Conservation (phyloP, 2,329 filamentous ascomycete species). For the Microdochium trichocladiopsis region DNA sequence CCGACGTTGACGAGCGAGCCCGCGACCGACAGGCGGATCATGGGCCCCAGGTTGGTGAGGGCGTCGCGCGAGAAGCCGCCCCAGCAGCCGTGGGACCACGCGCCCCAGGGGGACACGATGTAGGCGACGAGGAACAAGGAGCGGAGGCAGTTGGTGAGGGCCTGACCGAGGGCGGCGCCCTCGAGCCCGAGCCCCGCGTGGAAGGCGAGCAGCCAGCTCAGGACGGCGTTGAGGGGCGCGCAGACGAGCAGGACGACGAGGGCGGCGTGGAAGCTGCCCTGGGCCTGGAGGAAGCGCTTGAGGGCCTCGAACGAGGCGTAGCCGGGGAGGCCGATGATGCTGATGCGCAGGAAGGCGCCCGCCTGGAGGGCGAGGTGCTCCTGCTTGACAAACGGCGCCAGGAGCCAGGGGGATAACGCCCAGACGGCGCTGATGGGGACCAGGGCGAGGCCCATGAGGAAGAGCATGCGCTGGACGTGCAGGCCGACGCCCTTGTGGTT, state of each 20-base stretch:
- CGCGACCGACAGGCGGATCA: conserved; percentile 28
- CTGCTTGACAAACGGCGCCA: conserved; percentile 38
- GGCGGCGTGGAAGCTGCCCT: conserved; percentile 43
- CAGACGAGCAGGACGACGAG: conserved; percentile 38
- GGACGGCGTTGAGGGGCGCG: conserved; percentile 36
- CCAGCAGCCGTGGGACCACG: conserved; percentile 35
- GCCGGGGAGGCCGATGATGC: conserved; percentile 41
- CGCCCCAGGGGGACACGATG: conserved; percentile 29
- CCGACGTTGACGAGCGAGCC: conserved; percentile 30
- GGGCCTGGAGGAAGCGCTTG: conserved; percentile 47
- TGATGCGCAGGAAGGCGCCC: conserved; percentile 38
- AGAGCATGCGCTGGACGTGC: conserved; percentile 44
- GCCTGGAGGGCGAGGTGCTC: conserved; percentile 38
- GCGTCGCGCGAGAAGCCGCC: conserved; percentile 28
- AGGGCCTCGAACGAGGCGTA: conserved; percentile 46
- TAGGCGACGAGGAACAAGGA: conserved; percentile 39
- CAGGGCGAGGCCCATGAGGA: conserved; percentile 37
- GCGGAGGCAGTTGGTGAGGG: conserved; percentile 39
- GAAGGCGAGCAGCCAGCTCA: conserved; percentile 42
- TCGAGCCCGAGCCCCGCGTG: conserved; percentile 34
- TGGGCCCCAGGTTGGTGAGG: conserved; percentile 29
- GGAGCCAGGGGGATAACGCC: conserved; percentile 37
- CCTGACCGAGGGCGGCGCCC: conserved; percentile 42
- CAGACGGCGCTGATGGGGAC: conserved; percentile 42
- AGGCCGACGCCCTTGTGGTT: conserved; percentile 39